phyloP scores from a whole-genome alignment of 2,329 filamentous ascomycete species.

The Fusarium concolor region DNA sequence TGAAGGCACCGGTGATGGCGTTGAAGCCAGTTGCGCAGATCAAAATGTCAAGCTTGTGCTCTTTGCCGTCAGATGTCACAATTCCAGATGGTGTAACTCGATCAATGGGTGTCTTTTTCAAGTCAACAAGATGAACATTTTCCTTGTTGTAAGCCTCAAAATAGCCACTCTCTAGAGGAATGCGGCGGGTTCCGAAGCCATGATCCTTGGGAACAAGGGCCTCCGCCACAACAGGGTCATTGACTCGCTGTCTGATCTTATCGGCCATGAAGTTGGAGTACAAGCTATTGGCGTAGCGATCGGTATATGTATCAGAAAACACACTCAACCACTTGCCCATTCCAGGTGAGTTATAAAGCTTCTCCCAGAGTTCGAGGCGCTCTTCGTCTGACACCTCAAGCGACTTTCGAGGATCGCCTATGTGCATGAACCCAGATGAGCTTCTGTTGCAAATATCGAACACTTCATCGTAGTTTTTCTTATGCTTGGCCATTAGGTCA shows the following conservation, averaged over 20 bases:
- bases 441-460: constrained; percentile 23
- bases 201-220: constrained; percentile 28
- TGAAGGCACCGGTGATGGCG: constrained; percentile 34
- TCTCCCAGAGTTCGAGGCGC: constrained; percentile 23
- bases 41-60: constrained; percentile 28
- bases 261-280: constrained; percentile 33
- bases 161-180: constrained; percentile 38
- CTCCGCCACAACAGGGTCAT: constrained; percentile 18
- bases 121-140: constrained; percentile 33
- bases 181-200: constrained; percentile 26
- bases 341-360: constrained; percentile 19
- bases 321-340: constrained; percentile 35
- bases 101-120: constrained; percentile 18
- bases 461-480: constrained; percentile 26
- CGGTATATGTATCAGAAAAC: constrained; percentile 33
- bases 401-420: constrained; percentile 29
- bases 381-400: constrained; percentile 21
- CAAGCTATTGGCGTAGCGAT: constrained; percentile 24
- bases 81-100: constrained; percentile 10
- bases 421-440: constrained; percentile 30
- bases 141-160: constrained; percentile 30
- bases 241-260: constrained; percentile 26
- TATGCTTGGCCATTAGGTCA: constrained; percentile 21
- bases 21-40: constrained; percentile 39
- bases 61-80: constrained; percentile 8